phyloP scores from a whole-genome alignment of 2,329 filamentous ascomycete genomes.

The Sclerotinia sclerotiorum region DNA sequence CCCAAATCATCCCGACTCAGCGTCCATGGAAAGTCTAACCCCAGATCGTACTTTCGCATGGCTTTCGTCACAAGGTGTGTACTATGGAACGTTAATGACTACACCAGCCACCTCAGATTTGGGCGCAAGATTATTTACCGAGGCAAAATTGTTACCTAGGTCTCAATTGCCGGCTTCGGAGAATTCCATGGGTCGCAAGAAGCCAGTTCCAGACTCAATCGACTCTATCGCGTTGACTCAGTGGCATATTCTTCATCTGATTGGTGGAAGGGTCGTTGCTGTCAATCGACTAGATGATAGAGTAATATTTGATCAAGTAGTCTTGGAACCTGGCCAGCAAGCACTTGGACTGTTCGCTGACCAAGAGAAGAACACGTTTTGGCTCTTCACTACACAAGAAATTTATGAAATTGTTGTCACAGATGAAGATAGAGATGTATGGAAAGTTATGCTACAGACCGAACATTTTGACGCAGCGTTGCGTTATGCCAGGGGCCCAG shows the following conservation, averaged over 20 bases:
- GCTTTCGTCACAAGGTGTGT: constrained; percentile 83
- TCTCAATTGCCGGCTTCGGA: constrained; percentile 71
- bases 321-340: constrained; percentile 76
- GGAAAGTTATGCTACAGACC: constrained; percentile 86
- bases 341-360: constrained; percentile 85
- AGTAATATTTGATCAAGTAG: constrained; percentile 82
- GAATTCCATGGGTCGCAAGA: constrained; percentile 61
- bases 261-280: constrained; percentile 80
- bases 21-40: constrained; percentile 54
- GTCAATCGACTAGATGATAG: constrained; percentile 84
- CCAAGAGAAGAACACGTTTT: constrained; percentile 93
- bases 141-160: constrained; percentile 74
- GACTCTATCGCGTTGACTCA: constrained; percentile 83
- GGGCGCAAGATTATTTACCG: constrained; percentile 72
- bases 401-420: constrained; percentile 92
- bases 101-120: constrained; percentile 61
- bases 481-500: constrained; percentile 74
- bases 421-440: constrained; percentile 89
- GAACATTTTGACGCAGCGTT: constrained; percentile 88
- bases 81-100: constrained; percentile 76
- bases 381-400: constrained; percentile 87
- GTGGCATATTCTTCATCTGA: constrained; percentile 85
- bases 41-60: constrained; percentile 81
- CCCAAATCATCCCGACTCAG: constrained; percentile 64
- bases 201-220: constrained; percentile 68